phyloP scores from a whole-genome alignment of 179 eudicot genomes.

The Silene vulgaris region DNA sequence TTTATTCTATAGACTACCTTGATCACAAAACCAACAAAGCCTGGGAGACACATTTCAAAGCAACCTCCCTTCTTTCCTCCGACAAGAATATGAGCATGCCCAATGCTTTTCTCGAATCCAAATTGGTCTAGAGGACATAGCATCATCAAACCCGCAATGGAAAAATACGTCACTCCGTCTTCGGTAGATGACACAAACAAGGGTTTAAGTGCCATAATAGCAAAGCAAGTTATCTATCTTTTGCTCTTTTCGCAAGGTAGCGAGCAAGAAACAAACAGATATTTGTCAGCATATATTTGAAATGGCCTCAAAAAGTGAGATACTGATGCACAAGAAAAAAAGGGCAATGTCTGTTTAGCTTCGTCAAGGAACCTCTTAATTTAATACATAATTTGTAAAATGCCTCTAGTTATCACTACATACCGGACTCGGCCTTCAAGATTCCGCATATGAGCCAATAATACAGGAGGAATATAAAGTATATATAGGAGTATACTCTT shows the following conservation, averaged over 20 bases:
- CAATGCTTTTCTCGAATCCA: neutral
- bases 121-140: neutral
- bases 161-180: neutral
- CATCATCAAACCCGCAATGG: neutral
- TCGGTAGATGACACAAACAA: neutral
- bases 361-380: no score
- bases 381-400: no score
- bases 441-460: no score
- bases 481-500: neutral
- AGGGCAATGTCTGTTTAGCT: no score
- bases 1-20: no score
- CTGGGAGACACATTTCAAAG: no score
- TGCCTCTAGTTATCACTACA: no score
- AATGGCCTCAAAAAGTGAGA: neutral
- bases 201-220: neutral
- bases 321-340: neutral
- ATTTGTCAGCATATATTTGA: neutral
- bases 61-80: no score
- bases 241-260: neutral
- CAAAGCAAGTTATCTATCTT: neutral
- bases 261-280: neutral
- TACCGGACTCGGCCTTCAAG: no score
- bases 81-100: neutral
- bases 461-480: no score
- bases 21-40: no score